A percentile compares a stretch with the other conserved stretches of the same genome.
These are phyloP conservation scores for Suillus placidus DNA, from an alignment of 768 basidiomycete genomes.

Conservation along the genomic window DNA sequence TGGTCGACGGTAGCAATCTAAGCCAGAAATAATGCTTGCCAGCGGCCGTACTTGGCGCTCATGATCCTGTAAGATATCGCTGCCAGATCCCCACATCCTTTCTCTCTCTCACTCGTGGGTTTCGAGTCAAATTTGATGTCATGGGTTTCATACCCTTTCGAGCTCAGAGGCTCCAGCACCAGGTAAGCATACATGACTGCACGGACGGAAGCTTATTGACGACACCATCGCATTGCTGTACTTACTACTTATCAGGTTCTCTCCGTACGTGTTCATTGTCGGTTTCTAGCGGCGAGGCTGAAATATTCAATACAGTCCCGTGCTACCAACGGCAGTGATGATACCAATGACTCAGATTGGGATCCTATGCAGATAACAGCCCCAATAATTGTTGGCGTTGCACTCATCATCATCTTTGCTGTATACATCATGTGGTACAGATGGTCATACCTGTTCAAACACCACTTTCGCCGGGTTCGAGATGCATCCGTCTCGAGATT, in stretches of 20 bases:
- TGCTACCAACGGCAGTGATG: not conserved
- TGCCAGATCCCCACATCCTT: not conserved
- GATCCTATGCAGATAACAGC: constrained; percentile 35
- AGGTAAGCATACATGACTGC: not conserved
- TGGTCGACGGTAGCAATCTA: constrained; percentile 19
- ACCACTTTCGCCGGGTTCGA: constrained; percentile 19
- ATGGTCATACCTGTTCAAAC: constrained; percentile 10
- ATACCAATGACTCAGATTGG: constrained; percentile 17
- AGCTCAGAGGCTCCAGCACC: not conserved
- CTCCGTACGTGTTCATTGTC: constrained; percentile 19
- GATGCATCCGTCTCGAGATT: constrained; percentile 20
- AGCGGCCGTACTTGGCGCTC: constrained; percentile 4
- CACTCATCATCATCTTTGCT: constrained; percentile 27
- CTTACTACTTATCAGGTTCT: constrained; percentile 18
- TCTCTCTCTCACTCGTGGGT: not conserved
- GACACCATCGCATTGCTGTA: not conserved
- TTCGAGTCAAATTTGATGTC: constrained; percentile 15
- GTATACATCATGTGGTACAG: constrained; percentile 30
- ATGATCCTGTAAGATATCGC: constrained; percentile 22
- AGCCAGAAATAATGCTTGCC: constrained; percentile 11
- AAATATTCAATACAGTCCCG: constrained; percentile 20
- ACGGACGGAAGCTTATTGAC: not conserved
- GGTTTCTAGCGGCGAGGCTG: not conserved
- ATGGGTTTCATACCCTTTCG: constrained; percentile 23
- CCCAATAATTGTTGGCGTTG: constrained; percentile 38